These are phyloP conservation scores for Tritrichomonas musculus DNA, from an alignment of 208 protist species.

Conservation along the genomic window DNA sequence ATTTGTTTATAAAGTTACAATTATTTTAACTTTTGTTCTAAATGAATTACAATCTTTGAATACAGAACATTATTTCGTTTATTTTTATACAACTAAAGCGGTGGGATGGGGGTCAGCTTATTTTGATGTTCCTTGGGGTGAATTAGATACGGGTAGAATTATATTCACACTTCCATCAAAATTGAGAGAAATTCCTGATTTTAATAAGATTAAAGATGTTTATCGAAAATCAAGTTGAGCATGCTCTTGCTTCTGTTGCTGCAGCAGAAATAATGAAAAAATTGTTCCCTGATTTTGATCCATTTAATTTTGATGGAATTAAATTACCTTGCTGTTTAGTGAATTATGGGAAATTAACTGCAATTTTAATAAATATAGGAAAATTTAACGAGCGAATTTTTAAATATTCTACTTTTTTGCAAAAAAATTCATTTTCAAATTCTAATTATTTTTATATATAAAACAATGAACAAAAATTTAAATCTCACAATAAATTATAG, in stretches of 20 bases:
- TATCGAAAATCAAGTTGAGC: neutral
- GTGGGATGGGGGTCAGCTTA: too few relatives aligned
- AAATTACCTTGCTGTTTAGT: neutral
- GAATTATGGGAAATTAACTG: neutral
- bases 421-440: too few relatives aligned
- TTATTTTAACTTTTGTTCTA: too few relatives aligned
- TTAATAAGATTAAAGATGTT: neutral
- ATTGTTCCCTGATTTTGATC: constrained; percentile 9
- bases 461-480: too few relatives aligned
- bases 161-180: neutral
- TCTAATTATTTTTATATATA: too few relatives aligned
- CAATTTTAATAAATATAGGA: neutral
- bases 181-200: neutral
- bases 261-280: neutral
- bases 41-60: too few relatives aligned
- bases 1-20: too few relatives aligned
- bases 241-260: neutral
- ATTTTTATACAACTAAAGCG: too few relatives aligned
- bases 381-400: too few relatives aligned
- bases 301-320: neutral
- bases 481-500: too few relatives aligned
- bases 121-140: neutral
- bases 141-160: neutral
- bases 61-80: too few relatives aligned
- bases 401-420: too few relatives aligned